These are phyloP conservation scores for Eragrostis tef DNA, from an alignment of 202 grass and related monocot species.

Conservation along the genomic window DNA sequence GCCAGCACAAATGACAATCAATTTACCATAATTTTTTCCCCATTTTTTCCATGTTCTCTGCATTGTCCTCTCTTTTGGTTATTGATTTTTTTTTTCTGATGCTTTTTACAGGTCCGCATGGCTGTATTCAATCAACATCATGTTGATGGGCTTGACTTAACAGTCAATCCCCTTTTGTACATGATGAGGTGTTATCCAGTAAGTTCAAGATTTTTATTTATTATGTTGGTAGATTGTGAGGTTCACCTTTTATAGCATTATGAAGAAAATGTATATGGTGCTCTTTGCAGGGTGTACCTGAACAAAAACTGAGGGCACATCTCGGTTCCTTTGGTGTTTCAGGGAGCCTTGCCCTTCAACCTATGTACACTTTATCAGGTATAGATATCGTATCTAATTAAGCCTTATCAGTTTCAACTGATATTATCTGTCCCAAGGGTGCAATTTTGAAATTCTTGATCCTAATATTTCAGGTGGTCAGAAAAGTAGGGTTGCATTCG, in stretches of 20 bases:
- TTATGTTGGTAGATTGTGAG: background rate
- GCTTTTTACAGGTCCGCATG: slow-evolving; percentile 78
- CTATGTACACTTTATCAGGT: slow-evolving; percentile 98
- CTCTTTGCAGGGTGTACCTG: slow-evolving; percentile 80
- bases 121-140: slow-evolving; percentile 98
- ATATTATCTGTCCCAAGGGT: background rate
- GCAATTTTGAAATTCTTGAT: slow-evolving; percentile 4
- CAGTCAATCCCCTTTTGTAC: slow-evolving; percentile 88
- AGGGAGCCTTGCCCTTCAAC: slow-evolving; percentile 89
- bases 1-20: background rate
- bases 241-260: background rate
- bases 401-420: background rate
- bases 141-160: slow-evolving; percentile 93
- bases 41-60: background rate
- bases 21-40: slow-evolving; percentile 5
- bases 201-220: slow-evolving; percentile 41
- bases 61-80: slow-evolving; percentile 15
- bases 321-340: slow-evolving; percentile 89
- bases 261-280: slow-evolving; percentile 30
- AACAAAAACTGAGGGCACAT: slow-evolving; percentile 94
- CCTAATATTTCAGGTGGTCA: slow-evolving; percentile 75
- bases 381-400: background rate
- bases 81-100: slow-evolving; percentile 27
- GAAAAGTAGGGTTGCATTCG: slow-evolving; percentile 93
- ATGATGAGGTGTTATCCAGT: slow-evolving; percentile 98